Percentiles rank a stretch among this genome's conserved stretches.
Conservation (phyloP, 73 alveolate genomes). For the Paramecium primaurelia region DNA sequence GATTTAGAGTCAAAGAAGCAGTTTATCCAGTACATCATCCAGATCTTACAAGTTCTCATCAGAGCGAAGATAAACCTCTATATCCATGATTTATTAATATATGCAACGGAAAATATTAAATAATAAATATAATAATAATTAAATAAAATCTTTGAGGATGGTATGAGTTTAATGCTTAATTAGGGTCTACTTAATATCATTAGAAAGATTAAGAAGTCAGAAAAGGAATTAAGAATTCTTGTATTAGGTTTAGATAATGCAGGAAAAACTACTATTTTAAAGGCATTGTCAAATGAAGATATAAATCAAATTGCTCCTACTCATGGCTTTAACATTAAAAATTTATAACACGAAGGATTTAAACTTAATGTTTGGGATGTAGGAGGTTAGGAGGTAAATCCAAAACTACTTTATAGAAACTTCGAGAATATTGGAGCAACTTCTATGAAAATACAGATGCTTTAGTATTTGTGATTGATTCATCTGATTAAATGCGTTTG, state of each 20-base stretch:
- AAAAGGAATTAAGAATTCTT: slow-evolving; percentile 93
- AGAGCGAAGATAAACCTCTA: not conserved
- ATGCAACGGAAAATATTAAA: not conserved
- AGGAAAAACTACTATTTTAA: slow-evolving; percentile 98
- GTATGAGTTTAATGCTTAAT: not conserved
- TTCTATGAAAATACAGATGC: slow-evolving; percentile 97
- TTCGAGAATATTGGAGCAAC: slow-evolving; percentile 97
- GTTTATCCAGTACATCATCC: slow-evolving; percentile 6
- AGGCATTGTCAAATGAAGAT: slow-evolving; percentile 94
- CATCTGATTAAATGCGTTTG: slow-evolving; percentile 93
- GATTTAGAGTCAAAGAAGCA: not conserved
- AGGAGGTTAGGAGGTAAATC: slow-evolving; percentile 94
- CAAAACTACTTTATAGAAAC: slow-evolving; percentile 29
- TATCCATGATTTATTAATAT: slow-evolving; percentile 26
- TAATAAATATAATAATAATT: not conserved
- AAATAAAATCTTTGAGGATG: not conserved
- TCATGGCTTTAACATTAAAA: slow-evolving; percentile 96
- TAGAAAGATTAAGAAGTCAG: slow-evolving; percentile 58
- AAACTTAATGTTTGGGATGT: slow-evolving; percentile 98
- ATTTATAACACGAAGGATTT: slow-evolving; percentile 96
- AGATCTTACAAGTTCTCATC: not conserved
- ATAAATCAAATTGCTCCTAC: slow-evolving; percentile 95
- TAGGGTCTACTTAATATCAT: slow-evolving; percentile 28
- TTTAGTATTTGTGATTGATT: slow-evolving; percentile 95
- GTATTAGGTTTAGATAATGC: slow-evolving; percentile 99